Evolutionary conservation across 192 early-diverging fungal genomes (phyloP).

Genomic region (Backusella mclennaniae): DNA sequence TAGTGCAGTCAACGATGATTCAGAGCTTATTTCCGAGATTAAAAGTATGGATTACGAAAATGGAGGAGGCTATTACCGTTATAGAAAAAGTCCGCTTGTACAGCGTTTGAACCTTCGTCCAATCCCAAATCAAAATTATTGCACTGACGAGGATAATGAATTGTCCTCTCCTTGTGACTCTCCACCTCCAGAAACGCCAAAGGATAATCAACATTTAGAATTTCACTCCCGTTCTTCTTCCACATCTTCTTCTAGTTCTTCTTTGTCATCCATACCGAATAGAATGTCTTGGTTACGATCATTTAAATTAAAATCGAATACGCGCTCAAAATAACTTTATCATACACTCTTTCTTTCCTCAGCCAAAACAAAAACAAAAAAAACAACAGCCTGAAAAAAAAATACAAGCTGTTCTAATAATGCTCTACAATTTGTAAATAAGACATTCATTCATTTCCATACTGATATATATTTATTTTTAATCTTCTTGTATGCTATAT

Average conservation of each 20-base stretch:
- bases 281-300: background rate
- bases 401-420: background rate
- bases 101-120: background rate
- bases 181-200: background rate
- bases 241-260: background rate
- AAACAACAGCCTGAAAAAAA: background rate
- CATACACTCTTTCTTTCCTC: background rate
- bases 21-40: background rate
- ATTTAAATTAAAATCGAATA: background rate
- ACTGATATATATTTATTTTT: background rate
- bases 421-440: background rate
- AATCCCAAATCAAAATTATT: background rate
- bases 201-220: background rate
- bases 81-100: slow-evolving; percentile 14
- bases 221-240: background rate
- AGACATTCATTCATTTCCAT: background rate
- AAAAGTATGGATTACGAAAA: background rate
- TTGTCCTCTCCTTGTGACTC: background rate
- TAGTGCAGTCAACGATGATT: slow-evolving; percentile 6
- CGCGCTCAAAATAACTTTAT: background rate
- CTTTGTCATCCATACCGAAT: background rate
- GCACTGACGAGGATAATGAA: slow-evolving; percentile 8
- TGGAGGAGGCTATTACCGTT: slow-evolving; percentile 4
- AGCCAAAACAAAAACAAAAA: background rate
- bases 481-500: background rate